Conservation (phyloP, 75 land plant genomes). For the Cupressus sempervirens region DNA sequence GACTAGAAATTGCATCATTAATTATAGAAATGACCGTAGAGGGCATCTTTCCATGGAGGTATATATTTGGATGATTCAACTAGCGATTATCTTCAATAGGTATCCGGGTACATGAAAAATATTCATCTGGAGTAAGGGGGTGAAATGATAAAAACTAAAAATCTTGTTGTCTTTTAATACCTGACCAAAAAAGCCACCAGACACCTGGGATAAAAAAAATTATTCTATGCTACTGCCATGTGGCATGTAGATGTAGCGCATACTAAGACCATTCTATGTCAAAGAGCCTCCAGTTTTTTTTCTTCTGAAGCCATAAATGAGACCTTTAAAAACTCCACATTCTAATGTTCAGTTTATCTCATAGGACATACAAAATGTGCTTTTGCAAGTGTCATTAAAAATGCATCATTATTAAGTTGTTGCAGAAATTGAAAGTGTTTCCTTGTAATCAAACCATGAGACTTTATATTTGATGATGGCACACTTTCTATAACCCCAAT, state of each 20-base stretch:
- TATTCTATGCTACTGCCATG: slow-evolving; percentile 77
- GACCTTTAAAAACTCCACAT: slow-evolving; percentile 6
- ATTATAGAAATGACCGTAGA: background rate
- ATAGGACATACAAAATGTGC: background rate
- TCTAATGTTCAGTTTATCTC: slow-evolving; percentile 1
- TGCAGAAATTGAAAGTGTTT: background rate
- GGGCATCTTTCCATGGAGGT: background rate
- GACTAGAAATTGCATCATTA: background rate
- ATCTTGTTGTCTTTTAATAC: slow-evolving; percentile 26
- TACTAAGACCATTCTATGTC: slow-evolving; percentile 86
- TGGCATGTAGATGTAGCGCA: slow-evolving; percentile 99
- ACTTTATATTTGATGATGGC: slow-evolving; percentile 28
- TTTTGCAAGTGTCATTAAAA: background rate
- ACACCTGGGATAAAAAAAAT: slow-evolving; percentile 94
- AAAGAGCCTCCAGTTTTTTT: slow-evolving; percentile 43
- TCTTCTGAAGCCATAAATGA: slow-evolving; percentile 25
- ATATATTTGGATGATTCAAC: background rate
- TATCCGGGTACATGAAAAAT: background rate
- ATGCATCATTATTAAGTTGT: background rate
- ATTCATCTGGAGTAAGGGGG: background rate
- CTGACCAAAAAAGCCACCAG: slow-evolving; percentile 99
- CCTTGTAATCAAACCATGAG: slow-evolving; percentile 21
- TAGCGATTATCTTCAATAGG: background rate
- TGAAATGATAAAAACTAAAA: background rate
- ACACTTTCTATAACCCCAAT: slow-evolving; percentile 89